Evolutionary conservation across 768 basidiomycete species (phyloP).

Genomic region (Russula sp.): DNA sequence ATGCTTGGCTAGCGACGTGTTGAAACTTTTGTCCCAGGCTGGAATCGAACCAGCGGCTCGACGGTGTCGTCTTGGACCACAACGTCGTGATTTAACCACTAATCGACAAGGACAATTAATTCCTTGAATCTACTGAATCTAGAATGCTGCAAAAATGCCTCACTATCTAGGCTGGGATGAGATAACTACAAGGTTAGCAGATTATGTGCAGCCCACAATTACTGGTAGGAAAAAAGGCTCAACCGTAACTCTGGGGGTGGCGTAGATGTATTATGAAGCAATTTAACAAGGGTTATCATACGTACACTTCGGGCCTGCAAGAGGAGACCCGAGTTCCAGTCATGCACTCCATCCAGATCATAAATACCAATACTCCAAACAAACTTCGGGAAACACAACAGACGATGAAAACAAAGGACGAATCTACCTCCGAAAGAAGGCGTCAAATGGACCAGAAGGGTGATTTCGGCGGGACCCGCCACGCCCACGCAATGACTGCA

Average conservation of each 20-base stretch:
- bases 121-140: background rate
- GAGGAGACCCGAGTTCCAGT: no score
- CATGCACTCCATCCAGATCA: background rate
- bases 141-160: background rate
- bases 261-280: background rate
- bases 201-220: no score
- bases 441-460: conserved; percentile 5
- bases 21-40: conserved; percentile 11
- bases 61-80: conserved; percentile 10
- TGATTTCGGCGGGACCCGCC: conserved; percentile 3
- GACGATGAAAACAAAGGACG: no score
- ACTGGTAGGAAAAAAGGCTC: no score
- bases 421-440: conserved; percentile 9
- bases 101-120: conserved; percentile 15
- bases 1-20: no score
- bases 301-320: background rate
- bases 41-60: conserved; percentile 20
- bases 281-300: background rate
- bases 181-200: background rate
- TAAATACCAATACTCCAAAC: background rate
- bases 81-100: conserved; percentile 22
- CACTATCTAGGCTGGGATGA: no score
- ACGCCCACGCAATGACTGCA: conserved; percentile 2
- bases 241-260: background rate
- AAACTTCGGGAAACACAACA: background rate